Evolutionary conservation across 2,329 filamentous ascomycete genomes (phyloP).

Genomic region (Fusarium sp.): DNA sequence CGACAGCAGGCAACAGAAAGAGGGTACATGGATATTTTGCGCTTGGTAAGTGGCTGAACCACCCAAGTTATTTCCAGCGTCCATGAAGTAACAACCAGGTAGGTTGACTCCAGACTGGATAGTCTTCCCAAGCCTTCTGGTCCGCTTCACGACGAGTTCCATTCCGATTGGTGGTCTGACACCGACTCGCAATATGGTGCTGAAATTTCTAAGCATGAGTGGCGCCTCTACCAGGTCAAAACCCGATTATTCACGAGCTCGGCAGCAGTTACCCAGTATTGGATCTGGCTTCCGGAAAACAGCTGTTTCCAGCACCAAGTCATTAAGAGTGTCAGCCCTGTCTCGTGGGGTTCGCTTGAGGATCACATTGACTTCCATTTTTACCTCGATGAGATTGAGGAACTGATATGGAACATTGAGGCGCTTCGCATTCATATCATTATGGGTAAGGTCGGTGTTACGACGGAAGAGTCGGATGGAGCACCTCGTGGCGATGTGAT

Average conservation of each 20-base stretch:
- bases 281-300: constrained; percentile 60
- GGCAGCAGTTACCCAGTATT: constrained; percentile 64
- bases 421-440: constrained; percentile 58
- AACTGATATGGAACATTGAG: constrained; percentile 59
- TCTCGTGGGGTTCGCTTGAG: constrained; percentile 62
- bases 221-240: constrained; percentile 65
- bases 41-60: no score
- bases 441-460: constrained; percentile 47
- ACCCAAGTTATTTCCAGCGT: no score
- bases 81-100: no score
- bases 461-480: constrained; percentile 24
- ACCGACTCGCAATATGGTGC: constrained; percentile 63
- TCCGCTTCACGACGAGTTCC: constrained; percentile 52
- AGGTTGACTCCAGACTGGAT: no score
- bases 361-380: constrained; percentile 65
- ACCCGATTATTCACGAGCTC: constrained; percentile 60
- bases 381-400: constrained; percentile 58
- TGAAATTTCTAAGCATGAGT: constrained; percentile 60
- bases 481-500: no score
- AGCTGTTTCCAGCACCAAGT: constrained; percentile 66
- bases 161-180: constrained; percentile 62
- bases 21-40: no score
- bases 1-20: no score
- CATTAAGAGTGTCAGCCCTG: constrained; percentile 58
- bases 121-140: background rate